Conservation (phyloP, 306 rosid species). For the Mimosa pudica region DNA sequence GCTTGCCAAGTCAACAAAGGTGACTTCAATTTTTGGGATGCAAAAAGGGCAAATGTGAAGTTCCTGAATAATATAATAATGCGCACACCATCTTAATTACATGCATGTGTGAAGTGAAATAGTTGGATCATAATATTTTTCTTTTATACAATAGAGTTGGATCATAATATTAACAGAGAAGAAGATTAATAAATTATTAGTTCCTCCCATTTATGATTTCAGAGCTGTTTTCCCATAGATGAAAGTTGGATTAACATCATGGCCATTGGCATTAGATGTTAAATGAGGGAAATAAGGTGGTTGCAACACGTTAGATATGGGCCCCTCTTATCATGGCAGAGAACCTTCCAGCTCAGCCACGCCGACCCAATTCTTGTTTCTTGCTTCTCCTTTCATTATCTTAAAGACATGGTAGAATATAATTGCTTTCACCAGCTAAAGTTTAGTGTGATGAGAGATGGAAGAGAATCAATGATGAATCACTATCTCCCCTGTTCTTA, state of each 20-base stretch:
- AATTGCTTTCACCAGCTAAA: slow-evolving; percentile 6
- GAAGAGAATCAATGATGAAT: not conserved
- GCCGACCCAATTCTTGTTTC: slow-evolving; percentile 20
- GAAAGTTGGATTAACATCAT: not conserved
- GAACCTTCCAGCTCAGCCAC: slow-evolving; percentile 48
- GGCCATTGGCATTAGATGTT: slow-evolving; percentile 1
- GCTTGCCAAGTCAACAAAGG: slow-evolving; percentile 39
- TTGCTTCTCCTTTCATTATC: not conserved
- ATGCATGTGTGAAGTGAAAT: not conserved
- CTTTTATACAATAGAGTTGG: not conserved
- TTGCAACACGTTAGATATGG: slow-evolving; percentile 41
- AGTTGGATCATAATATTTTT: no score
- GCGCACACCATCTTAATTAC: not conserved
- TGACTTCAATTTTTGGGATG: slow-evolving; percentile 26
- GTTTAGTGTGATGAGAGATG: not conserved
- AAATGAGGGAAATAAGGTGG: not conserved
- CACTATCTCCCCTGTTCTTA: not conserved
- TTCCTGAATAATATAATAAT: not conserved
- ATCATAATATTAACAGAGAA: not conserved
- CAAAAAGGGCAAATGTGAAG: slow-evolving; percentile 5
- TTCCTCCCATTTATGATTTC: not conserved
- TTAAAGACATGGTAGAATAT: not conserved
- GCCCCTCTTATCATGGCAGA: slow-evolving; percentile 40
- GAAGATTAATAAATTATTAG: not conserved
- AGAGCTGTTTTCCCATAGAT: not conserved